phyloP scores from a whole-genome alignment of 495 filamentous ascomycete genomes.

The Bombardia bombarda region DNA sequence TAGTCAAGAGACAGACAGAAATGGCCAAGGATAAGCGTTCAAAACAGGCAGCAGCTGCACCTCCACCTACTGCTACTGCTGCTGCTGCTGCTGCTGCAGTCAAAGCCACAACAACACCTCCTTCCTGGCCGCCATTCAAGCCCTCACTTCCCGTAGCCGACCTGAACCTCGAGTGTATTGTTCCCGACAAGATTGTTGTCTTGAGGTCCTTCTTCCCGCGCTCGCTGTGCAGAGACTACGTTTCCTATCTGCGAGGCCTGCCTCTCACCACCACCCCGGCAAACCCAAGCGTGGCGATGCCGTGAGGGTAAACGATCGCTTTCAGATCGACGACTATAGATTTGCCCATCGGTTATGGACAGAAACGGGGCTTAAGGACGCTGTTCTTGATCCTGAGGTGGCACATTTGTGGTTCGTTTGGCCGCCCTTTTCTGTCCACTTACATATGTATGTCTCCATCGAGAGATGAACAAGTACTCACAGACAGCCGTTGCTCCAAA shows the following conservation, averaged over 20 bases:
- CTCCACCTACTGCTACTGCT: background rate
- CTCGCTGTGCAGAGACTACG: constrained; percentile 74
- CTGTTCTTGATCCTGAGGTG: constrained; percentile 26
- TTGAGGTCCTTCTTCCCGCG: constrained; percentile 71
- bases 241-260: constrained; percentile 66
- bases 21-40: constrained; percentile 22
- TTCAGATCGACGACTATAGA: constrained; percentile 66
- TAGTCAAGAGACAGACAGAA: no score
- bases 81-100: constrained; percentile 1
- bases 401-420: constrained; percentile 25
- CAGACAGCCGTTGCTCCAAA: no score
- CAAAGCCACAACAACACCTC: background rate
- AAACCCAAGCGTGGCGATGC: constrained; percentile 82
- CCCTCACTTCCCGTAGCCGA: constrained; percentile 62
- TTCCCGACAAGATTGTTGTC: constrained; percentile 61
- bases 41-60: constrained; percentile 3
- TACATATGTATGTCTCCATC: background rate
- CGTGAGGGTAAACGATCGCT: constrained; percentile 83
- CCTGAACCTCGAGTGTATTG: constrained; percentile 49
- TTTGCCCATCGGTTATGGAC: constrained; percentile 74
- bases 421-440: background rate
- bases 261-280: constrained; percentile 71
- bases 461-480: no score
- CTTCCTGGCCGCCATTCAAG: constrained; percentile 69
- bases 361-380: constrained; percentile 50